Evolutionary conservation across 106 monocot genomes (phyloP).

Genomic region (Allium fistulosum): DNA sequence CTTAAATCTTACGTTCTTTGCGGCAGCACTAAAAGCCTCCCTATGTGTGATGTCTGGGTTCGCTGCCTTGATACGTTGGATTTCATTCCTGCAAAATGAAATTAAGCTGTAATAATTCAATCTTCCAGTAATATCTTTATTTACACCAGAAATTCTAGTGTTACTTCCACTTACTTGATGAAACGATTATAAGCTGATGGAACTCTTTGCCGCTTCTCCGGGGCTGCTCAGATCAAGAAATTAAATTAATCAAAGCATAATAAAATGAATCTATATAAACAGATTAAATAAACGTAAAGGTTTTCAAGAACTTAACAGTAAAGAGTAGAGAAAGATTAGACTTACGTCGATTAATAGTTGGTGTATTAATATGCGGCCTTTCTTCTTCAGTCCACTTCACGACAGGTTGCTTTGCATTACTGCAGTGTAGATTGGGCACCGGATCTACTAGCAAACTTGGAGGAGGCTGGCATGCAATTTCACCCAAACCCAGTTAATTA

Average conservation of each 20-base stretch:
- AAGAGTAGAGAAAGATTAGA: neutral
- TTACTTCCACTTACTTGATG: slow-evolving; percentile 65
- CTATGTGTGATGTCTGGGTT: slow-evolving; percentile 99
- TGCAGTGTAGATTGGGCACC: neutral
- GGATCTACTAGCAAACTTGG: slow-evolving; percentile 53
- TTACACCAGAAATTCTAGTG: too few relatives aligned
- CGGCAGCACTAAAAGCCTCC: slow-evolving; percentile 99
- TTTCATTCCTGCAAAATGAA: slow-evolving; percentile 74
- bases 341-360: slow-evolving; percentile 82
- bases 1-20: slow-evolving; percentile 67
- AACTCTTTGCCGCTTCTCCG: slow-evolving; percentile 99
- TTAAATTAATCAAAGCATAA: neutral
- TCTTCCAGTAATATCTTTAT: too few relatives aligned
- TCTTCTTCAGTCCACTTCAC: slow-evolving; percentile 43
- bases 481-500: neutral
- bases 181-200: slow-evolving; percentile 99
- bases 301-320: neutral
- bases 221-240: slow-evolving; percentile 44
- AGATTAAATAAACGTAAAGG: neutral
- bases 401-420: slow-evolving; percentile 17
- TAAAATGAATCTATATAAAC: neutral
- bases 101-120: too few relatives aligned
- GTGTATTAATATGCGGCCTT: slow-evolving; percentile 21
- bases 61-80: slow-evolving; percentile 98
- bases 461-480: slow-evolving; percentile 37